Evolutionary conservation across 2,329 filamentous ascomycete species (phyloP).

Genomic region (Piedraia hortae): DNA sequence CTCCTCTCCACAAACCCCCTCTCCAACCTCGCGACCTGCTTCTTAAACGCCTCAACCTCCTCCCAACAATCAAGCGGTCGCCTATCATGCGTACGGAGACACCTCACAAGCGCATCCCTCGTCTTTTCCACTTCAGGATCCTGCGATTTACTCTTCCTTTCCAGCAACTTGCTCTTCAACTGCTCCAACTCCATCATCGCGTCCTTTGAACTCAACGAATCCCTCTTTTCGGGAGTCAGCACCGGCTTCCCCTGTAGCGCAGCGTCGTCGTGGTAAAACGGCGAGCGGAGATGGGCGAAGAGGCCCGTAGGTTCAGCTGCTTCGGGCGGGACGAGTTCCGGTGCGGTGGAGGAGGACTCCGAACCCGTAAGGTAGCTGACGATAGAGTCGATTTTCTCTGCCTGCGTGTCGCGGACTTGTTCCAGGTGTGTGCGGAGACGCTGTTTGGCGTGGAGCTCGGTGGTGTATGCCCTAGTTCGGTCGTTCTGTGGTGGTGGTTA

Average conservation of each 20-base stretch:
- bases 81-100: slow-evolving; percentile 59
- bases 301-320: slow-evolving; percentile 6
- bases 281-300: slow-evolving; percentile 10
- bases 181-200: background rate
- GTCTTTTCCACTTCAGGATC: slow-evolving; percentile 48
- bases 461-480: slow-evolving; percentile 51
- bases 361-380: slow-evolving; percentile 24
- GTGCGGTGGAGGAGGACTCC: slow-evolving; percentile 5
- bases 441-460: slow-evolving; percentile 68
- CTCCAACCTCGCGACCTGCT: slow-evolving; percentile 66
- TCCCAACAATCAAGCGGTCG: slow-evolving; percentile 81
- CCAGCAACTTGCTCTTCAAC: slow-evolving; percentile 27
- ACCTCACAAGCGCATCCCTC: slow-evolving; percentile 48
- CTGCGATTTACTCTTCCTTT: slow-evolving; percentile 21
- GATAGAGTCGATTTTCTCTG: slow-evolving; percentile 38
- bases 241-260: slow-evolving; percentile 3
- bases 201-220: slow-evolving; percentile 13
- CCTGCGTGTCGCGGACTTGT: slow-evolving; percentile 44
- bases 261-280: slow-evolving; percentile 14
- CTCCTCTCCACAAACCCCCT: slow-evolving; percentile 64
- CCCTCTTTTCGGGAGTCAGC: slow-evolving; percentile 12
- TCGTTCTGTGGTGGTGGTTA: slow-evolving; percentile 38
- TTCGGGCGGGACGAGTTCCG: background rate
- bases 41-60: slow-evolving; percentile 76
- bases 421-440: slow-evolving; percentile 69